Conservation (phyloP, 305 asterid genomes). For the Solanum hybrid region DNA sequence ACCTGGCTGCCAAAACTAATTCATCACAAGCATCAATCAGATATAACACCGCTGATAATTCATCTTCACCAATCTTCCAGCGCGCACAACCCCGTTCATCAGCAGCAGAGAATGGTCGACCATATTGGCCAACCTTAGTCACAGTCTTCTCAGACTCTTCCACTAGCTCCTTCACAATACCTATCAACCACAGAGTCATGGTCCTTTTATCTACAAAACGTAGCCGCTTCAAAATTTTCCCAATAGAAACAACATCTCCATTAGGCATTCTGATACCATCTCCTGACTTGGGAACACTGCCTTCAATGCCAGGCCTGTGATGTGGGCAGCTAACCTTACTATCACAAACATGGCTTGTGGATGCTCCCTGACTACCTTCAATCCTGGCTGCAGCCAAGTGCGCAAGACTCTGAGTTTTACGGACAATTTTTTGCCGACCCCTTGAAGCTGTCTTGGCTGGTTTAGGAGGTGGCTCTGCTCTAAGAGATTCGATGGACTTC, state of each 20-base stretch:
- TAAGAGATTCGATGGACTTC: slow-evolving; percentile 55
- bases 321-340: slow-evolving; percentile 72
- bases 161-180: slow-evolving; percentile 55
- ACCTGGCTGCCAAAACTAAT: slow-evolving; percentile 58
- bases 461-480: slow-evolving; percentile 84
- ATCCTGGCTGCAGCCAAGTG: slow-evolving; percentile 93
- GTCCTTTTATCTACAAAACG: slow-evolving; percentile 65
- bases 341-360: slow-evolving; percentile 93
- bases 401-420: slow-evolving; percentile 92
- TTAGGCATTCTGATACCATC: slow-evolving; percentile 41
- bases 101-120: slow-evolving; percentile 45
- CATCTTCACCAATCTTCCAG: slow-evolving; percentile 96
- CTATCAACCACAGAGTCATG: slow-evolving; percentile 60
- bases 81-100: slow-evolving; percentile 52
- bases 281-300: slow-evolving; percentile 42
- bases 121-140: slow-evolving; percentile 58
- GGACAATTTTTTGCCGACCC: slow-evolving; percentile 81
- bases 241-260: slow-evolving; percentile 62
- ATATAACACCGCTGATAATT: slow-evolving; percentile 60
- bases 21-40: slow-evolving; percentile 83
- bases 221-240: slow-evolving; percentile 64
- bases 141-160: slow-evolving; percentile 72
- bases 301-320: slow-evolving; percentile 53
- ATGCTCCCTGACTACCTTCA: slow-evolving; percentile 98
- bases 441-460: slow-evolving; percentile 72